Evolutionary conservation across 441 rosid species (phyloP).

Genomic region (Mallotus repandus): DNA sequence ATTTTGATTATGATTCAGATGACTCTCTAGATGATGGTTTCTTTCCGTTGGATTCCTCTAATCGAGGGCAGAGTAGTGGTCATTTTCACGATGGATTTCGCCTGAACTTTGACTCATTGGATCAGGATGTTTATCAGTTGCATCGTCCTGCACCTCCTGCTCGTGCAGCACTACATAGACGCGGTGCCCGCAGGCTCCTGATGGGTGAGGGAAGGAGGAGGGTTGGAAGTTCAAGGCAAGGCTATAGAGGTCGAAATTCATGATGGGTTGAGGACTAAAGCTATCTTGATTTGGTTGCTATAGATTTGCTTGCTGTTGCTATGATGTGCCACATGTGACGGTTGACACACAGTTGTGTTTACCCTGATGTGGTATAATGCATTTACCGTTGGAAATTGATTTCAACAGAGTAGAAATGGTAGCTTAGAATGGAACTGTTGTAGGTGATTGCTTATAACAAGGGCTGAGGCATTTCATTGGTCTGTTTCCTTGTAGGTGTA

Average conservation of each 20-base stretch:
- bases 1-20: conserved; percentile 59
- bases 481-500: conserved; percentile 15
- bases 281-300: conserved; percentile 6
- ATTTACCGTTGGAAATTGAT: conserved; percentile 11
- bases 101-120: conserved; percentile 36
- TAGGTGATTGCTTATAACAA: conserved; percentile 20
- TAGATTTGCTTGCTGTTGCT: conserved; percentile 11
- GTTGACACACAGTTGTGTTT: conserved; percentile 16
- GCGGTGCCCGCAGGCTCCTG: conserved; percentile 35
- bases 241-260: conserved; percentile 30
- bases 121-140: conserved; percentile 39
- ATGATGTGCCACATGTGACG: conserved; percentile 21
- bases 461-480: conserved; percentile 14
- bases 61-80: conserved; percentile 33
- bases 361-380: conserved; percentile 25
- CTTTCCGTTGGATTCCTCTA: conserved; percentile 39
- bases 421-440: not conserved
- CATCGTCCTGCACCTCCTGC: conserved; percentile 32
- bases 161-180: conserved; percentile 35
- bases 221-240: conserved; percentile 37
- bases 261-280: not conserved
- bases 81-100: conserved; percentile 29
- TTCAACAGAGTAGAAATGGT: conserved; percentile 28
- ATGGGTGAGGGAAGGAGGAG: conserved; percentile 34
- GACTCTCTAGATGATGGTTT: conserved; percentile 48